Evolutionary conservation across 2,329 filamentous ascomycete species (phyloP), one percentile per base, ranked within the genome.

Genomic region (Colletotrichum orbiculare): DNA sequence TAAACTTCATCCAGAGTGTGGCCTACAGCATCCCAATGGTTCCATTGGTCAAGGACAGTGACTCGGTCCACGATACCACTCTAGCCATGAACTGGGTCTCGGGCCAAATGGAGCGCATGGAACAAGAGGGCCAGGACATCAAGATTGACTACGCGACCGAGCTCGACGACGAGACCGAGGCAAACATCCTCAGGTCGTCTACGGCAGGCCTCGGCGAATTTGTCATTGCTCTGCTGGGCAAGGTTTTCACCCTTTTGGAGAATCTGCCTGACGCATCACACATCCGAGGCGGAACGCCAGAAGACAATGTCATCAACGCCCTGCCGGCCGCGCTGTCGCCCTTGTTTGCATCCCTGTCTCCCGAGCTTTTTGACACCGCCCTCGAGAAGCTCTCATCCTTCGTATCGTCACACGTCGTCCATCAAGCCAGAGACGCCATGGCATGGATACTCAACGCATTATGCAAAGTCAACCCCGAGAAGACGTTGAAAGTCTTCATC

Each of bases 371-470:
- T 72, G 96, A 98, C 72, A 87, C 96, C 74, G 93, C 93, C 0
- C 81, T 99, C 54, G 91, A 97, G 66, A 98, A 98, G 82, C 89
- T 99, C 71, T 91, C 94, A 2, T 88, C 92, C 38, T 99, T 99
- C 75, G 91, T 97, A 34, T 90, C 92, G 1, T 92, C 92, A 68
- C 96, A 98, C 79, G 96, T 99, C 53, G 95, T 99, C 15, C 94
- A 99, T 72, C 96, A 98, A 78, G 95, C 96, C 57, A 86, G 95
- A 69, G 96, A 99, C 82, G 95, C 96, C 8, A 97, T 99, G 91
- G 96, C 96, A 1, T 99, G 97, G 85, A 98, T 98, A 58, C 92
- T 95, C 79, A 98, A 97, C 77, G 92, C 93, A 0, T 84, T 99
- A 33, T 97, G 96, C 84, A 98, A 98, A 79, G 93, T 97, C 70